Conservation (phyloP, 2,329 filamentous ascomycete species). For the Akanthomyces lecanii region DNA sequence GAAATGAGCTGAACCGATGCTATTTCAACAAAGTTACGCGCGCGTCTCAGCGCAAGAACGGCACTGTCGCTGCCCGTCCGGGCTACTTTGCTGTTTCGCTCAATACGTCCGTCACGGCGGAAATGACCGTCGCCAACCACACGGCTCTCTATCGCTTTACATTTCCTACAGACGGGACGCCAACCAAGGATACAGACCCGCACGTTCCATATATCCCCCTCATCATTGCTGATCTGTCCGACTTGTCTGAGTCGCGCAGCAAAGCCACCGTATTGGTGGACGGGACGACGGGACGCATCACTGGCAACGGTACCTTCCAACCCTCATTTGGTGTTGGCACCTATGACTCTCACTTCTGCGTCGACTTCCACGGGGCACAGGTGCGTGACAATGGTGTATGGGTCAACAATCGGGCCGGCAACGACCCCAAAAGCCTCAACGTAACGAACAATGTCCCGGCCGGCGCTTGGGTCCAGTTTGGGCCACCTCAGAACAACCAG, state of each 20-base stretch:
- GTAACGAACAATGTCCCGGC: conserved; percentile 30
- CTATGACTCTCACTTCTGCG: conserved; percentile 57
- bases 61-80: conserved; percentile 51
- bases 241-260: conserved; percentile 39
- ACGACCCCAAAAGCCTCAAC: conserved; percentile 36
- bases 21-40: conserved; percentile 46
- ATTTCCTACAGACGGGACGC: conserved; percentile 38
- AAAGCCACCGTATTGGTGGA: conserved; percentile 29
- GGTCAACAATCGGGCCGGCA: conserved; percentile 48
- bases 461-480: conserved; percentile 62
- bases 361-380: conserved; percentile 50
- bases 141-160: conserved; percentile 59
- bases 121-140: conserved; percentile 59
- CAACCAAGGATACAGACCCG: conserved; percentile 18
- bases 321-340: conserved; percentile 58
- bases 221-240: conserved; percentile 55
- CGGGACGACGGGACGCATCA: conserved; percentile 49
- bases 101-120: conserved; percentile 52
- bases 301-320: conserved; percentile 52
- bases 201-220: conserved; percentile 38
- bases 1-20: conserved; percentile 45
- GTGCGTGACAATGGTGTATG: conserved; percentile 57
- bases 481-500: conserved; percentile 34
- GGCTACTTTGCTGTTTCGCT: conserved; percentile 59
- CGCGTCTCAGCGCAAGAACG: conserved; percentile 44